phyloP scores from a whole-genome alignment of 2,329 filamentous ascomycete genomes.

The Colletotrichum liriopes region DNA sequence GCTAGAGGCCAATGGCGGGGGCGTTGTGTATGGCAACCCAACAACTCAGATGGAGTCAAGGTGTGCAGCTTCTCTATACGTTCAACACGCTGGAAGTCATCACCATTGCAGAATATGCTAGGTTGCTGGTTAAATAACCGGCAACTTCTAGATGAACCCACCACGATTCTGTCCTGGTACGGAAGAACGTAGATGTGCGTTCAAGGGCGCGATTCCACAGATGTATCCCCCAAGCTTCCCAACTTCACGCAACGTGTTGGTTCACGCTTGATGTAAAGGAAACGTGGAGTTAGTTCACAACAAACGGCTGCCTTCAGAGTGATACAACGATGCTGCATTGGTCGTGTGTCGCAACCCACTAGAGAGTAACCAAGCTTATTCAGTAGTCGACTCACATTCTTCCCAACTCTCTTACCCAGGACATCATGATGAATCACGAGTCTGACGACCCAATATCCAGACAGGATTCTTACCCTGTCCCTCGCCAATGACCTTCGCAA shows the following conservation, averaged over 20 bases:
- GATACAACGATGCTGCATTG: background rate
- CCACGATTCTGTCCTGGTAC: background rate
- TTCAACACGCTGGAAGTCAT: background rate
- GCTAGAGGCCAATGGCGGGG: background rate
- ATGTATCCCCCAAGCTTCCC: background rate
- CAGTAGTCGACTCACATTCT: background rate
- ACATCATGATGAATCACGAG: background rate
- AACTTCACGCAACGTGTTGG: background rate
- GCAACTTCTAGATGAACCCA: background rate
- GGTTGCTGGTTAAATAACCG: background rate
- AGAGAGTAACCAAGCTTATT: background rate
- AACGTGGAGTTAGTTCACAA: background rate
- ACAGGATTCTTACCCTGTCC: background rate
- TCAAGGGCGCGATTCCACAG: background rate
- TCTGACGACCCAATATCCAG: background rate
- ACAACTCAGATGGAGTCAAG: background rate
- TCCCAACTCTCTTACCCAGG: background rate
- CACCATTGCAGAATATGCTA: background rate
- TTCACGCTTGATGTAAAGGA: background rate
- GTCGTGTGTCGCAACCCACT: background rate
- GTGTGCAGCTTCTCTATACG: background rate
- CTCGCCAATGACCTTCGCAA: background rate
- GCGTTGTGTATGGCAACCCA: background rate
- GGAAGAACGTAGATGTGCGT: background rate
- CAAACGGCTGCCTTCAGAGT: too few species aligned